Percentiles rank a stretch among this genome's conserved stretches.
phyloP scores from a whole-genome alignment of 495 filamentous ascomycete species.

The Cryomyces antarcticus region DNA sequence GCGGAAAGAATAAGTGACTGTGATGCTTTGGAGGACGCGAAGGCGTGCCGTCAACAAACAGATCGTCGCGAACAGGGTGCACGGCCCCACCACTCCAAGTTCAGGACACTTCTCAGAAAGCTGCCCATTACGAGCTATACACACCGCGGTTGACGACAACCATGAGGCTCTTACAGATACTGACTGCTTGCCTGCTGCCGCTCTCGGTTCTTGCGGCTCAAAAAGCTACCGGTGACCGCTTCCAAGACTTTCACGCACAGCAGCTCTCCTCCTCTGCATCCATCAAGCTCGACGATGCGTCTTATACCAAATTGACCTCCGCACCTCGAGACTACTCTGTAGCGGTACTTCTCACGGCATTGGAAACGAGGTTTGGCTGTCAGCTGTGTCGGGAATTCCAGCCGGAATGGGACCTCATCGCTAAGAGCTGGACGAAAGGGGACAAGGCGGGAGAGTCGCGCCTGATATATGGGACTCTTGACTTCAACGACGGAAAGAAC shows the following conservation, averaged over 20 bases:
- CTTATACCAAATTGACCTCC: slow-evolving; percentile 54
- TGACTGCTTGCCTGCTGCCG: slow-evolving; percentile 30
- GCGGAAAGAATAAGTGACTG: no score
- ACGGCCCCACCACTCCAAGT: no score
- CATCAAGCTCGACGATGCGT: slow-evolving; percentile 52
- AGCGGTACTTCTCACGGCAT: slow-evolving; percentile 69
- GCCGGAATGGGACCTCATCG: slow-evolving; percentile 82
- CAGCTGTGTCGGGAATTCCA: slow-evolving; percentile 75
- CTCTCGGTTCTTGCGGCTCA: slow-evolving; percentile 36
- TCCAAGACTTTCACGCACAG: slow-evolving; percentile 45
- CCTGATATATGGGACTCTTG: slow-evolving; percentile 66
- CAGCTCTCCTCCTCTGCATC: slow-evolving; percentile 40
- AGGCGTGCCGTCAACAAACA: no score
- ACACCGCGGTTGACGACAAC: slow-evolving; percentile 1
- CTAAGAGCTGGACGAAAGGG: slow-evolving; percentile 69
- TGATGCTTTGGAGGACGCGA: no score
- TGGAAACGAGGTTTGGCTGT: slow-evolving; percentile 72
- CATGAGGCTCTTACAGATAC: slow-evolving; percentile 26
- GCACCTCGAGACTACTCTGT: slow-evolving; percentile 67
- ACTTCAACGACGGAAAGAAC: slow-evolving; percentile 67
- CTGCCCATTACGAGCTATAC: no score
- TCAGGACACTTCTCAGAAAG: no score
- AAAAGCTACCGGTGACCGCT: slow-evolving; percentile 32
- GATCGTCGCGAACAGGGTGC: no score
- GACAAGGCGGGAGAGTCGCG: slow-evolving; percentile 52